Evolutionary conservation across 306 rosid species (phyloP), one percentile per base, ranked within the genome.

Genomic region (Hippophae gyantsensis): DNA sequence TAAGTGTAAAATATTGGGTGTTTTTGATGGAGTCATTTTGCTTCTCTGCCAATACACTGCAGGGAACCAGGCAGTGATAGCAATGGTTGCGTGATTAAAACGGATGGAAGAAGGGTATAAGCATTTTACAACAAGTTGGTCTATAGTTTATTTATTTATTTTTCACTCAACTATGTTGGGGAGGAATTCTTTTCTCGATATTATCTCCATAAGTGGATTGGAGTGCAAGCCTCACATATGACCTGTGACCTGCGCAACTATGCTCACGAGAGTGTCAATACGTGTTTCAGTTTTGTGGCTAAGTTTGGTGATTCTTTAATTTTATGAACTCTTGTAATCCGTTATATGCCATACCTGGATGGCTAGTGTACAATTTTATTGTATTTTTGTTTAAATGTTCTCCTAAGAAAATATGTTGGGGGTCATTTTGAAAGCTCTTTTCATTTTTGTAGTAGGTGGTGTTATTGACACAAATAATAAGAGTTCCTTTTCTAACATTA

Each of bases 301-400:
- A 51, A 38, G 68, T 79, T 67, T 69, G 52, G 81, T 67, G 76
- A 84, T 84, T 88, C 89, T 80, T 85, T 82, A 65, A 76, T 82
- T 82, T 70, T 62, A 68, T 63, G 58, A 32, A 32, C 72, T 61
- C 64, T 57, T 69, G 83, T 79, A 67, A 67, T 69, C 67, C 53
- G 48, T 77, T 62, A 32, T 60, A 63, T 69, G 77, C 74, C 85
- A 64, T 72, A 65, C 69, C 51, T 65, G 43, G 69, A 71, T 62
- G 85, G 83, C 81, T 12, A 62, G 25, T 82, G 95, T 84, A 72
- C 77, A 63, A 78, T 76, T 82, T 60, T 65, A 51, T 70, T 73
- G 68, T 69, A 74, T 41, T 69, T 69, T 64, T 64, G 72, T 77
- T 55, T 71, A 69, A 66, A 67, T 61, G 64, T 50, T 56, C 71